Conservation (phyloP, 345 rosid genomes). For the Rhizophora mangle region DNA sequence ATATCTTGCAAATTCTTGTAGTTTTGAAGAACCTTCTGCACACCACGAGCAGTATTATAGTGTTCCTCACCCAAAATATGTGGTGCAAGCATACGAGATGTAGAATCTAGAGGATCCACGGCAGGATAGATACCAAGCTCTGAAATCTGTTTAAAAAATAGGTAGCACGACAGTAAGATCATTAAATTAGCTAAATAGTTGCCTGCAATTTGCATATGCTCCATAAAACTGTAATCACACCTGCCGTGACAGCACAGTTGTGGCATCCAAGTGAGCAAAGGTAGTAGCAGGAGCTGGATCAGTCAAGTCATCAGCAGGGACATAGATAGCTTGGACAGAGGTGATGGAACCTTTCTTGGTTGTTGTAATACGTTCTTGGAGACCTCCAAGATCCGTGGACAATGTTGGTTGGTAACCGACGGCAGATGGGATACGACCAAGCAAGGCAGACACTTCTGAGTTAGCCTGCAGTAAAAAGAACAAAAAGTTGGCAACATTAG, state of each 20-base stretch:
- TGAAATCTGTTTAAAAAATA: conserved; percentile 51
- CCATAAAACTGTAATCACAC: conserved; percentile 26
- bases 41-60: conserved; percentile 97
- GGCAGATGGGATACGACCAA: conserved; percentile 99
- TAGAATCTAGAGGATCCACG: conserved; percentile 95
- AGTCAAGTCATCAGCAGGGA: conserved; percentile 99
- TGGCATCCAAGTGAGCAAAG: conserved; percentile 99
- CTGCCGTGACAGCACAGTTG: conserved; percentile 97
- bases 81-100: conserved; percentile 98
- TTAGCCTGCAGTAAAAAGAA: conserved; percentile 57
- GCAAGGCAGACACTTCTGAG: conserved; percentile 98
- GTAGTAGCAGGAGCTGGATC: conserved; percentile 99
- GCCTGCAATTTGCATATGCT: background rate
- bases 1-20: conserved; percentile 99
- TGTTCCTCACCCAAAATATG: conserved; percentile 93
- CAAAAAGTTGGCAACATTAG: conserved; percentile 1
- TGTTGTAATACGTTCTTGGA: conserved; percentile 97
- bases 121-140: conserved; percentile 99
- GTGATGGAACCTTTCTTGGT: conserved; percentile 99
- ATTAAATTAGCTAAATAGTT: background rate
- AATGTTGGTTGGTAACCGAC: conserved; percentile 99
- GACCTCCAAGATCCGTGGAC: conserved; percentile 99
- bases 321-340: conserved; percentile 97
- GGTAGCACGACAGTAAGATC: background rate
- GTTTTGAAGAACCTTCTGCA: conserved; percentile 95